Evolutionary conservation across 257 asterid species (phyloP).

Genomic region (Jacaranda copaia): DNA sequence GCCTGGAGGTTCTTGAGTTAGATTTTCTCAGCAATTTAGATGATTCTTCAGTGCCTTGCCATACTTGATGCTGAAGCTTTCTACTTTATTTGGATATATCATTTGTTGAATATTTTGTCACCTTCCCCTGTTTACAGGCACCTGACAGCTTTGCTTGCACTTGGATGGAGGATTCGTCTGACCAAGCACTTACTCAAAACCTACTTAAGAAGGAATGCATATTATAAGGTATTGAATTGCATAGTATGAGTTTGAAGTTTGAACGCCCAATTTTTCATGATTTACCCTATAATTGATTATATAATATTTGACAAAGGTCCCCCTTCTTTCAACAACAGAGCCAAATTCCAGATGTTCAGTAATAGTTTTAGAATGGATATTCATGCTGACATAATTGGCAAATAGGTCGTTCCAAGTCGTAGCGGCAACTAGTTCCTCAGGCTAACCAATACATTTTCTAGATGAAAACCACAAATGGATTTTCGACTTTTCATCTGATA

Average conservation of each 20-base stretch:
- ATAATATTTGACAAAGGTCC: constrained; percentile 24
- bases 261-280: background rate
- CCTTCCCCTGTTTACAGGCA: constrained; percentile 56
- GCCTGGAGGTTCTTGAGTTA: constrained; percentile 17
- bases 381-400: constrained; percentile 26
- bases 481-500: background rate
- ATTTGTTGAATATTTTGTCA: constrained; percentile 20
- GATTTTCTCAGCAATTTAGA: constrained; percentile 11
- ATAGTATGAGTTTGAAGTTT: constrained; percentile 24
- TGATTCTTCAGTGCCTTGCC: background rate
- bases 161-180: constrained; percentile 99
- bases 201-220: constrained; percentile 88
- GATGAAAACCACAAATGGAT: background rate
- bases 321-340: background rate
- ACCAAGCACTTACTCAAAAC: constrained; percentile 85
- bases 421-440: constrained; percentile 16
- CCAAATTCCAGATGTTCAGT: constrained; percentile 24
- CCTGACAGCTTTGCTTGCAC: constrained; percentile 89
- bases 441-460: constrained; percentile 4
- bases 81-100: background rate
- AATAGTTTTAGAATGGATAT: background rate
- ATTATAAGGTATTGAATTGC: constrained; percentile 74
- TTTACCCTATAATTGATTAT: constrained; percentile 17
- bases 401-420: constrained; percentile 13
- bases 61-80: constrained; percentile 26